Evolutionary conservation across 345 rosid genomes (phyloP).

Genomic region (Moringa oleifera): DNA sequence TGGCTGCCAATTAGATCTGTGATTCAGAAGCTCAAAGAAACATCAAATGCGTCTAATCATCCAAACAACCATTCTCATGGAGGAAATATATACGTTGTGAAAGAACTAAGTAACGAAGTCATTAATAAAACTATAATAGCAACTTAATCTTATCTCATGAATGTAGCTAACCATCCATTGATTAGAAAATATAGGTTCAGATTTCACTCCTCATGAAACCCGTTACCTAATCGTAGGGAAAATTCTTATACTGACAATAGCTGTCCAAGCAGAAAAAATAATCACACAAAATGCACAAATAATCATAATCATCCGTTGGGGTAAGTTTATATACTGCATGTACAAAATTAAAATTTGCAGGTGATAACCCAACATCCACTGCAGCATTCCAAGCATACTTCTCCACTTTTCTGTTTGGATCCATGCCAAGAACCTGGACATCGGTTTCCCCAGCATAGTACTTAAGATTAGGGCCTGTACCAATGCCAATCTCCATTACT

Average conservation of each 20-base stretch:
- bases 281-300: not conserved
- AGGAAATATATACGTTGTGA: not conserved
- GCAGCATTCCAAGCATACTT: constrained; percentile 62
- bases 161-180: too few species aligned
- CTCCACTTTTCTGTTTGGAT: constrained; percentile 76
- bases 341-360: constrained; percentile 49
- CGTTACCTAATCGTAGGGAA: too few species aligned
- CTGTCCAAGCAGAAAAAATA: too few species aligned
- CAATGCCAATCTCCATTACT: constrained; percentile 79
- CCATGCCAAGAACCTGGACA: constrained; percentile 57
- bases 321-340: constrained; percentile 46
- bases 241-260: too few species aligned
- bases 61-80: not conserved
- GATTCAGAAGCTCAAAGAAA: not conserved
- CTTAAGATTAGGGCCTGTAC: constrained; percentile 81
- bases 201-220: too few species aligned
- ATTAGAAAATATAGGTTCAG: too few species aligned
- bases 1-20: too few species aligned
- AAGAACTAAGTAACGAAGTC: not conserved
- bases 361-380: constrained; percentile 50
- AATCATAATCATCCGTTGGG: too few species aligned
- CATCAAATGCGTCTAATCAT: not conserved
- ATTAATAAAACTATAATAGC: too few species aligned
- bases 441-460: constrained; percentile 46
- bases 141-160: too few species aligned